Percentiles rank a stretch among this genome's conserved stretches.
These are phyloP conservation scores for Euphorbia peplus DNA, from an alignment of 345 rosid genomes.

Conservation along the genomic window DNA sequence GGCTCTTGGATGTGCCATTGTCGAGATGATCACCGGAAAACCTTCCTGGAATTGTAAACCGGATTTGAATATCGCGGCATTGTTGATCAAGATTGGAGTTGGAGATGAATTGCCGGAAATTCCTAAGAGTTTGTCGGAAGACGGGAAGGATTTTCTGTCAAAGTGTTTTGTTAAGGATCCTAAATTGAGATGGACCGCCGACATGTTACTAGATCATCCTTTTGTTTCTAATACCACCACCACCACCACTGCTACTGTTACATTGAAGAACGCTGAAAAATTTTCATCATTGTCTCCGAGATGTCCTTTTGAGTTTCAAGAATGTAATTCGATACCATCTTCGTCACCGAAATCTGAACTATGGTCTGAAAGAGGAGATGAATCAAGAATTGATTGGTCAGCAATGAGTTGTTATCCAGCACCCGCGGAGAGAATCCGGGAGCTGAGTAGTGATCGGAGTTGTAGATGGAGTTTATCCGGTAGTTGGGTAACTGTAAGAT, in stretches of 20 bases:
- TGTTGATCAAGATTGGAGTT: slow-evolving; percentile 20
- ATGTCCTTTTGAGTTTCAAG: slow-evolving; percentile 24
- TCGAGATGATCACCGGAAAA: slow-evolving; percentile 38
- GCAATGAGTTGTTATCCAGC: neutral
- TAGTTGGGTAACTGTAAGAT: slow-evolving; percentile 20
- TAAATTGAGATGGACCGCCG: slow-evolving; percentile 33
- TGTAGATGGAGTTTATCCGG: slow-evolving; percentile 14
- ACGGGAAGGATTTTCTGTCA: slow-evolving; percentile 32
- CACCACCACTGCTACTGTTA: no score
- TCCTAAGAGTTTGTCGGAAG: slow-evolving; percentile 23
- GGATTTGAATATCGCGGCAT: slow-evolving; percentile 7
- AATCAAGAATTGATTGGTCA: slow-evolving; percentile 1
- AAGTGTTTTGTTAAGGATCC: slow-evolving; percentile 35
- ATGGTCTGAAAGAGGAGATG: neutral
- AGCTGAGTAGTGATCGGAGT: neutral
- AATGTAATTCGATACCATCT: slow-evolving; percentile 10
- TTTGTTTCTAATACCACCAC: slow-evolving; percentile 22
- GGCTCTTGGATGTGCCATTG: slow-evolving; percentile 37
- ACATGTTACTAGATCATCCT: slow-evolving; percentile 33
- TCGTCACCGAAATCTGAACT: slow-evolving; percentile 11
- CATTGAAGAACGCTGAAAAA: slow-evolving; percentile 5
- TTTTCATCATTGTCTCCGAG: no score
- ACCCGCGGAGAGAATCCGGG: slow-evolving; percentile 23
- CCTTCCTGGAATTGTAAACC: slow-evolving; percentile 25
- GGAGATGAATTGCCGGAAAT: slow-evolving; percentile 26